These are phyloP conservation scores for Saccharomyces hybrid DNA, from an alignment of 1,139 yeast genomes.

Conservation along the genomic window DNA sequence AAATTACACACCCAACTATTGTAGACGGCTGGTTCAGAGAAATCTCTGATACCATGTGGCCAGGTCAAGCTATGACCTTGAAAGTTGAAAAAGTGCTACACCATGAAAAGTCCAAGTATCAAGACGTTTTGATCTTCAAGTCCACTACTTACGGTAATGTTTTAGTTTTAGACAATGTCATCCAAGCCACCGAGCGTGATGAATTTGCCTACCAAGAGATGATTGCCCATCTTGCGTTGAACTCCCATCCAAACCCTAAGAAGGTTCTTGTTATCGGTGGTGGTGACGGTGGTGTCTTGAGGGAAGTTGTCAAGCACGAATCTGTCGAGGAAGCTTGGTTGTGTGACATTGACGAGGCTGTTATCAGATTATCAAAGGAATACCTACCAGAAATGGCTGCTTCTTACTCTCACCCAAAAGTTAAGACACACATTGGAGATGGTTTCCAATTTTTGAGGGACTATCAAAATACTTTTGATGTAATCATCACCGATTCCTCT, in stretches of 20 bases:
- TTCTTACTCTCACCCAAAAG: conserved; percentile 74
- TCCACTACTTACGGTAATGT: conserved; percentile 87
- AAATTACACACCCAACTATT: conserved; percentile 61
- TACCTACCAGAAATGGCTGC: conserved; percentile 80
- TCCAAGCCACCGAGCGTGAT: conserved; percentile 90
- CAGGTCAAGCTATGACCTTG: conserved; percentile 88
- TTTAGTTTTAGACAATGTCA: conserved; percentile 80
- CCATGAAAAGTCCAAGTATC: conserved; percentile 75
- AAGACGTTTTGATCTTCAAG: conserved; percentile 82
- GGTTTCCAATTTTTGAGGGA: conserved; percentile 86
- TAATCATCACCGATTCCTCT: conserved; percentile 86
- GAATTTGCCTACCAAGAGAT: conserved; percentile 93
- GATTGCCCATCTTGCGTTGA: conserved; percentile 84
- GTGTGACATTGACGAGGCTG: conserved; percentile 89
- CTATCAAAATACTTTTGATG: conserved; percentile 67
- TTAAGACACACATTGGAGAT: conserved; percentile 76
- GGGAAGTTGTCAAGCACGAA: conserved; percentile 85
- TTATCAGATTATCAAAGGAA: conserved; percentile 71
- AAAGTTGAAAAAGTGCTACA: conserved; percentile 75
- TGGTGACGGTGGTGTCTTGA: conserved; percentile 92
- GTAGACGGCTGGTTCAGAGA: conserved; percentile 89
- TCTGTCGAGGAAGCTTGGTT: conserved; percentile 77
- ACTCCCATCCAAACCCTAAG: conserved; percentile 86
- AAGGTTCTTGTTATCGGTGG: conserved; percentile 89
- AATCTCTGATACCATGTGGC: conserved; percentile 81